A percentile compares a stretch with the other conserved stretches of the same genome.
phyloP scores from a whole-genome alignment of 306 rosid species.

The Pyrus pyrifolia region DNA sequence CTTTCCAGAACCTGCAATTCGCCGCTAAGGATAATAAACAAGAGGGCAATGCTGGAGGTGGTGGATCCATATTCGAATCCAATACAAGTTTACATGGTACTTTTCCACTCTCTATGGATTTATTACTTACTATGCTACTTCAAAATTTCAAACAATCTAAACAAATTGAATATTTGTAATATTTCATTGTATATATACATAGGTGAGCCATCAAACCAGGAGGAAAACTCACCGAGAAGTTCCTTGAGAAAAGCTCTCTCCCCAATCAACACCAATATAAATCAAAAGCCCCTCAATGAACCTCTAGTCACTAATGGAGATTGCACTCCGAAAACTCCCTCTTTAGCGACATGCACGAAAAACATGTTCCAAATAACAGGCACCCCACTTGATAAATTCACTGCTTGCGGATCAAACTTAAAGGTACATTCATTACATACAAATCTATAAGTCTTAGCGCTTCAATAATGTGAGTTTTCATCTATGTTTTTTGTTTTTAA shows the following conservation, averaged over 20 bases:
- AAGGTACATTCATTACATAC: conserved; percentile 40
- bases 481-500: background rate
- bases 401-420: conserved; percentile 43
- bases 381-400: conserved; percentile 72
- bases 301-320: conserved; percentile 12
- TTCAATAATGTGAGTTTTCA: conserved; percentile 14
- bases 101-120: background rate
- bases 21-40: conserved; percentile 21
- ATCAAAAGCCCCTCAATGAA: conserved; percentile 17
- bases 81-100: conserved; percentile 30
- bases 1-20: conserved; percentile 24
- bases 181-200: background rate
- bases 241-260: conserved; percentile 62
- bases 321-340: conserved; percentile 37
- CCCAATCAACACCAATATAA: conserved; percentile 46
- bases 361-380: conserved; percentile 19
- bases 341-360: conserved; percentile 19
- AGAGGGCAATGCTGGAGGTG: conserved; percentile 18
- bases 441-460: background rate
- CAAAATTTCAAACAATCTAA: background rate
- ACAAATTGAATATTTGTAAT: background rate
- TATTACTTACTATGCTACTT: background rate
- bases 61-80: conserved; percentile 24
- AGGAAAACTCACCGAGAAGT: conserved; percentile 21
- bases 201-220: conserved; percentile 31